A percentile compares a stretch with the other conserved stretches of the same genome.
Conservation (phyloP, 345 rosid species). For the Eutrema heterophyllum region DNA sequence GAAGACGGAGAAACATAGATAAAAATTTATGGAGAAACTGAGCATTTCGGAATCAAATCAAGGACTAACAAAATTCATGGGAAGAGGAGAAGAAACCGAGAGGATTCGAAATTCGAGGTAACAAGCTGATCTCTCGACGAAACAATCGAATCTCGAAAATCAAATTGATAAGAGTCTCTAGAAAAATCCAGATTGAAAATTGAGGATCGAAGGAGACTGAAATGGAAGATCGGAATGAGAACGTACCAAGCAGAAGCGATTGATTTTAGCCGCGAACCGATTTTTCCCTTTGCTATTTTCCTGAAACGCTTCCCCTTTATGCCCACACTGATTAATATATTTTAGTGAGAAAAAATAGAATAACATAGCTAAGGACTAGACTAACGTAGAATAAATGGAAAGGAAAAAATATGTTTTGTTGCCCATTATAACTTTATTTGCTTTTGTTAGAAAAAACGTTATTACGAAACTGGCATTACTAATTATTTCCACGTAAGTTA, state of each 20-base stretch:
- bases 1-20: not conserved
- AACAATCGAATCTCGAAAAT: not conserved
- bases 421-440: too few relatives aligned
- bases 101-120: not conserved
- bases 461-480: too few relatives aligned
- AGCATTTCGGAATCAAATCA: constrained; percentile 11
- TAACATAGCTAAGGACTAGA: too few relatives aligned
- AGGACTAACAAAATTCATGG: not conserved
- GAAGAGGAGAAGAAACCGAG: not conserved
- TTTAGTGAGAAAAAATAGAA: too few relatives aligned
- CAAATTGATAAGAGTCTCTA: not conserved
- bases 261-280: not conserved
- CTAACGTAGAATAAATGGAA: too few relatives aligned
- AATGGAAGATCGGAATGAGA: constrained; percentile 5
- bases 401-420: too few relatives aligned
- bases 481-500: too few relatives aligned
- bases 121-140: not conserved
- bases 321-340: not conserved
- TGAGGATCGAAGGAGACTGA: not conserved
- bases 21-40: not conserved
- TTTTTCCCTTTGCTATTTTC: not conserved
- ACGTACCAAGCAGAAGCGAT: constrained; percentile 22
- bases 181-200: not conserved
- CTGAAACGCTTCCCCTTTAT: not conserved
- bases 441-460: too few relatives aligned